A percentile compares a stretch with the other conserved stretches of the same genome.
Conservation (phyloP, 75 land plant species). For the Isoetes taiwanensis region DNA sequence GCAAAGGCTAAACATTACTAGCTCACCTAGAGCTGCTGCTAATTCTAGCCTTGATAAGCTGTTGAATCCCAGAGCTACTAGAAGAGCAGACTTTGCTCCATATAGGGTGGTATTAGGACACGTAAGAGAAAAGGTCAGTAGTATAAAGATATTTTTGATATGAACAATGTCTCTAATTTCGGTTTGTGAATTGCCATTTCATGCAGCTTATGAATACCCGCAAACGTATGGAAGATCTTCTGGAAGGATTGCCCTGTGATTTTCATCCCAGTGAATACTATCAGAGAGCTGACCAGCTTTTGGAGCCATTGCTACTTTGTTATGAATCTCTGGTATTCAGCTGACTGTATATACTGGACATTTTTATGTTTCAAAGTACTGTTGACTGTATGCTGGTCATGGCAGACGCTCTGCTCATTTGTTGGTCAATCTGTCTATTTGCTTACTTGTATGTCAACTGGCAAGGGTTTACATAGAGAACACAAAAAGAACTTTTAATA, state of each 20-base stretch:
- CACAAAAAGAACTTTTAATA: background rate
- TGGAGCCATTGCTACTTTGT: constrained; percentile 4
- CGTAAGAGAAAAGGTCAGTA: constrained; percentile 1
- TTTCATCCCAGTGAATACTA: constrained; percentile 1
- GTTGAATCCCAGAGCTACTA: background rate
- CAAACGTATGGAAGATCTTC: background rate
- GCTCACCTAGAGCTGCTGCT: background rate
- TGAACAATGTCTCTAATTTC: too few relatives aligned
- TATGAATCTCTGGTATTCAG: constrained; percentile 6
- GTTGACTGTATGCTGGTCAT: background rate
- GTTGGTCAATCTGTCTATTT: too few relatives aligned
- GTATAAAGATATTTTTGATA: background rate
- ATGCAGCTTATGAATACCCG: constrained; percentile 1
- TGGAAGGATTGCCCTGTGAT: background rate
- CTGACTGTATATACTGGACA: too few relatives aligned
- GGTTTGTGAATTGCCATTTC: too few relatives aligned
- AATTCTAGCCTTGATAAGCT: constrained; percentile 1
- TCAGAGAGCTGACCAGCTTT: background rate
- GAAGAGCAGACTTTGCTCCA: background rate
- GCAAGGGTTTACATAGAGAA: too few relatives aligned
- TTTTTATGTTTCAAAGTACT: background rate
- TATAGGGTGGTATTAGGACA: background rate
- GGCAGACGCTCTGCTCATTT: background rate
- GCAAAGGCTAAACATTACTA: background rate
- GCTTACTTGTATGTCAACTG: too few relatives aligned